phyloP scores from a whole-genome alignment of 495 filamentous ascomycete genomes.

The Cudoniella acicularis region DNA sequence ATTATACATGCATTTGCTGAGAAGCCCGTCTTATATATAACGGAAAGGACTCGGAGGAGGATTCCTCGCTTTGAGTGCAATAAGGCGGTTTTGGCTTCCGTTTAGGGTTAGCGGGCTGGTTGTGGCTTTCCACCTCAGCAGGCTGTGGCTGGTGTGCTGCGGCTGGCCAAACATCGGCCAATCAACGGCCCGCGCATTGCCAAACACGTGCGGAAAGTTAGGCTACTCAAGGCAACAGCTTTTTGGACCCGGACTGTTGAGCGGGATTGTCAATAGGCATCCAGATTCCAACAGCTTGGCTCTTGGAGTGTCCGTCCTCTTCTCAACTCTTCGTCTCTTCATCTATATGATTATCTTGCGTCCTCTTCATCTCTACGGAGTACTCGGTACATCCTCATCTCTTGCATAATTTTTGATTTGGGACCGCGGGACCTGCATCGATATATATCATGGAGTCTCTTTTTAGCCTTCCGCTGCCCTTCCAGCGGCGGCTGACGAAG shows the following conservation, averaged over 20 bases:
- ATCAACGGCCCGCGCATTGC: neutral
- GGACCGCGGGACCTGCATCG: no score
- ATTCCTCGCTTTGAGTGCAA: no score
- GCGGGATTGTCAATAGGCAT: constrained; percentile 11
- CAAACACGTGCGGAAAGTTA: neutral
- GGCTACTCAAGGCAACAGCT: constrained; percentile 18
- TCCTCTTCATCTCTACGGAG: neutral
- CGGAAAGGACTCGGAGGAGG: no score
- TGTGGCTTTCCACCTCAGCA: no score
- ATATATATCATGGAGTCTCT: constrained; percentile 16
- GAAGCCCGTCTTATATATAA: no score
- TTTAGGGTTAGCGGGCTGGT: no score
- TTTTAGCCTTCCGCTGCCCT: constrained; percentile 38
- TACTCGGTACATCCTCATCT: no score
- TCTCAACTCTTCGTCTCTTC: neutral
- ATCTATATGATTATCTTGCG: neutral
- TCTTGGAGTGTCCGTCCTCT: neutral
- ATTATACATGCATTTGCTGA: no score
- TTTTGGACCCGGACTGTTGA: neutral
- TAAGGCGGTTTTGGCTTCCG: no score
- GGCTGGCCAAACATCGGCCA: neutral
- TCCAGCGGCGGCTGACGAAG: constrained; percentile 74
- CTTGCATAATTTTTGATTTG: no score
- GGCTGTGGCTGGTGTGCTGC: neutral
- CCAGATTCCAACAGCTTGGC: constrained; percentile 8